phyloP scores from a whole-genome alignment of 805 yeast species.

The Tetrapisispora namnaoensis region DNA sequence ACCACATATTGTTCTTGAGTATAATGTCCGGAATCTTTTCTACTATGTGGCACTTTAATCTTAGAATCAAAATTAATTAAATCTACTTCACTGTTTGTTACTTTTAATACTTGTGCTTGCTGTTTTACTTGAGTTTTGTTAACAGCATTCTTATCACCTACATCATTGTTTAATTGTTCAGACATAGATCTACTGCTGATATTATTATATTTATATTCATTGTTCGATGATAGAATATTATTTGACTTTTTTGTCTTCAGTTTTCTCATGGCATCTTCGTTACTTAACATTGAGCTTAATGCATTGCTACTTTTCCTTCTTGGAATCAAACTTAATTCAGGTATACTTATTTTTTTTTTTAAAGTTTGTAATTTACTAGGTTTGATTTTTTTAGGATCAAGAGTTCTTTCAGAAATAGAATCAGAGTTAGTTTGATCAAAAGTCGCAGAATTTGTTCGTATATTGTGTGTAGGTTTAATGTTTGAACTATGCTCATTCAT shows the following conservation, averaged over 20 bases:
- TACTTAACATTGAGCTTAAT: not conserved
- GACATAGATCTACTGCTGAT: not conserved
- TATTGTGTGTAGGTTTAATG: not conserved
- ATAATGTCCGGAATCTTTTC: not conserved
- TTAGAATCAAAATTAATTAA: not conserved
- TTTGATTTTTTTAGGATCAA: constrained; percentile 1
- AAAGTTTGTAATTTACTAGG: not conserved
- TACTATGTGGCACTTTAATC: not conserved
- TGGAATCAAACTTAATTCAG: constrained; percentile 1
- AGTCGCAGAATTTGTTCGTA: not conserved
- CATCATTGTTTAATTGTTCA: too few relatives aligned
- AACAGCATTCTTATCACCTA: not conserved
- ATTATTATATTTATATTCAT: not conserved
- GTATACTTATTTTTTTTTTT: constrained; percentile 3
- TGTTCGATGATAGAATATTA: not conserved
- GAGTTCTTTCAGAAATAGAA: not conserved
- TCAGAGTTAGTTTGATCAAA: not conserved
- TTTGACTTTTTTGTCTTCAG: not conserved
- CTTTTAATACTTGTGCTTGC: not conserved
- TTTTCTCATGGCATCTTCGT: not conserved
- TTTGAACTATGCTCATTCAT: not conserved
- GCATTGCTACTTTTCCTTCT: not conserved
- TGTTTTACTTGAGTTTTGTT: not conserved
- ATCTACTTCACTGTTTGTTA: not conserved
- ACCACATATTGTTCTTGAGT: not conserved